Evolutionary conservation across 2,329 filamentous ascomycete species (phyloP), one percentile per base, ranked within the genome.

Genomic region (Penicillium sp.): DNA sequence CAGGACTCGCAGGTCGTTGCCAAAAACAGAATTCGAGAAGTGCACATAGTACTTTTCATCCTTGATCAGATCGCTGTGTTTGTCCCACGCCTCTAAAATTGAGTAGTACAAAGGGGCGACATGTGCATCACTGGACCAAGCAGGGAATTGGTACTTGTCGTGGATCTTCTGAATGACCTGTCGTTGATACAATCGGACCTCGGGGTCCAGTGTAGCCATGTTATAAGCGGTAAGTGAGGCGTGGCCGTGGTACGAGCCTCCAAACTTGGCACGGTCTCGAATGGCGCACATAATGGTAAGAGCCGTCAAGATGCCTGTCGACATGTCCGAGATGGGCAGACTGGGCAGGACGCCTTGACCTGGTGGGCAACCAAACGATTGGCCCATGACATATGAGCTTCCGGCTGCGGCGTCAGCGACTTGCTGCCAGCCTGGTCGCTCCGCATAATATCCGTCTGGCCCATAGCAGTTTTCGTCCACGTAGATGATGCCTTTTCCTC

Each of bases 371-470:
- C 35, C 35, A 12, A 37, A 14, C 8, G 10, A 4, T 3, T 14
- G 35, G 10, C 35, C 35, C 35, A 14, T 37, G 10, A 75, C 65
- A 35, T 74, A 75, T 2, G 74, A 77, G 22, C 71, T 71, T 1
- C 77, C 76, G 3, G 73, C 70, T 31, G 74, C 77, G 2, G 64
- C 79, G 74, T 82, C 79, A 39, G 77, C 79, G 54, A 84, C 80
- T 65, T 84, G 81, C 70, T 83, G 80, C 81, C 82, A 84, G 3
- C 82, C 82, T 1, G 79, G 78, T 0, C 81, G 73, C 55, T 76
- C 35, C 10, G 35, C 71, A 1, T 71, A 70, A 67, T 78, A 83
- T 20, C 81, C 81, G 49, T 81, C 75, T 37, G 75, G 78, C 3
- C 81, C 81, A 65, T 83, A 84, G 69, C 81, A 83, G 69, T 83